phyloP scores from a whole-genome alignment of 2,329 filamentous ascomycete genomes.

The Alternaria longipes region DNA sequence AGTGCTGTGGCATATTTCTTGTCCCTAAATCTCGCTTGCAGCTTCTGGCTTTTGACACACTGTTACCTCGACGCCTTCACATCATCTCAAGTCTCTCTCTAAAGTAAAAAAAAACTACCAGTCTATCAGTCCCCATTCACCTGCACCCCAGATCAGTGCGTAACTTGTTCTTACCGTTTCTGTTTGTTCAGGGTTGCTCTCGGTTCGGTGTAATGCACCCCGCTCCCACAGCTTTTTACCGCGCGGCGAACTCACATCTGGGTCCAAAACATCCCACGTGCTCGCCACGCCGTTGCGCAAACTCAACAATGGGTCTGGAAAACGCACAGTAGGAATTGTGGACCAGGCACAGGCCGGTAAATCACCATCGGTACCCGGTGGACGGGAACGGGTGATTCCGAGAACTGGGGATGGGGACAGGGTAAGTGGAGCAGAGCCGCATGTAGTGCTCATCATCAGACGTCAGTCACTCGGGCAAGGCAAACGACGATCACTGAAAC shows the following conservation, averaged over 20 bases:
- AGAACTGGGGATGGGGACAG: background rate
- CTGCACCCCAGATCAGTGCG: too few relatives aligned
- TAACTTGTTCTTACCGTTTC: background rate
- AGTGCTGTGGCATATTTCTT: background rate
- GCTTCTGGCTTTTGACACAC: background rate
- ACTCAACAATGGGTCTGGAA: background rate
- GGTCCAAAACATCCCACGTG: slow-evolving; percentile 9
- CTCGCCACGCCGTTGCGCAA: background rate
- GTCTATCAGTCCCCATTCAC: background rate
- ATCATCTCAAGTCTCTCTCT: background rate
- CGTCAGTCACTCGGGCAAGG: background rate
- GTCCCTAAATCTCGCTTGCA: background rate
- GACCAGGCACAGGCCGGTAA: background rate
- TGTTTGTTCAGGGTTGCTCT: background rate
- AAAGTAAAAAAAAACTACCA: background rate
- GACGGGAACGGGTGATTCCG: background rate
- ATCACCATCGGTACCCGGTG: background rate
- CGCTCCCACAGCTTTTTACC: slow-evolving; percentile 3
- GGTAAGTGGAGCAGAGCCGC: background rate
- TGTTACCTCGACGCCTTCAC: background rate
- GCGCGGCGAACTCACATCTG: slow-evolving; percentile 13
- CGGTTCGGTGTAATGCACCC: background rate
- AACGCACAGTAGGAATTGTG: background rate
- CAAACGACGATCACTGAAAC: background rate
- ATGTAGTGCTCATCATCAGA: background rate